Conservation (phyloP, 164 flowering plant genomes). For the Magnolia sinica region DNA sequence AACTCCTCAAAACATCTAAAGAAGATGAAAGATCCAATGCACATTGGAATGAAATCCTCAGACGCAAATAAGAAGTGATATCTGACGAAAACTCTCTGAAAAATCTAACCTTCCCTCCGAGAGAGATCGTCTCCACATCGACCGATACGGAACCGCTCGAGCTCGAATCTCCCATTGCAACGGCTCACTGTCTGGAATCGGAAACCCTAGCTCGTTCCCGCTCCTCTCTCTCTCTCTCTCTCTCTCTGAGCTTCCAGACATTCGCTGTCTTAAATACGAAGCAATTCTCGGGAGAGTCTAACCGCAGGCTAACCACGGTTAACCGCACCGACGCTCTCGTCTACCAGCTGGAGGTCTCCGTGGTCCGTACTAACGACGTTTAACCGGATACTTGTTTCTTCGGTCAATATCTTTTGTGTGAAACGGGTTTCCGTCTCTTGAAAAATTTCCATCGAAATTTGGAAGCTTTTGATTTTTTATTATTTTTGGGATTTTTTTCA, state of each 20-base stretch:
- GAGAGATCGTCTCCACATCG: conserved; percentile 69
- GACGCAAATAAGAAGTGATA: neutral
- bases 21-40: neutral
- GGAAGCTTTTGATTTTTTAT: too few species aligned
- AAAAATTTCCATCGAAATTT: too few species aligned
- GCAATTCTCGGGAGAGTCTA: neutral
- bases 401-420: neutral
- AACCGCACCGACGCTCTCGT: neutral
- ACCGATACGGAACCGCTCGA: conserved; percentile 46
- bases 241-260: neutral
- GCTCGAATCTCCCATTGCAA: conserved; percentile 47
- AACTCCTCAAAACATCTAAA: neutral
- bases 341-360: neutral
- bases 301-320: conserved; percentile 7
- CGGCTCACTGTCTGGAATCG: conserved; percentile 5
- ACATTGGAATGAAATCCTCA: neutral
- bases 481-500: too few species aligned
- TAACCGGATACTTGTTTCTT: neutral
- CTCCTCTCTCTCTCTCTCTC: neutral
- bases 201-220: neutral
- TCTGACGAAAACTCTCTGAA: neutral
- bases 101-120: conserved; percentile 64
- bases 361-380: neutral
- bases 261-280: conserved; percentile 5
- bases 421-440: too few species aligned